phyloP scores from a whole-genome alignment of 2,329 filamentous ascomycete genomes.

The Nannizzia gypsea region DNA sequence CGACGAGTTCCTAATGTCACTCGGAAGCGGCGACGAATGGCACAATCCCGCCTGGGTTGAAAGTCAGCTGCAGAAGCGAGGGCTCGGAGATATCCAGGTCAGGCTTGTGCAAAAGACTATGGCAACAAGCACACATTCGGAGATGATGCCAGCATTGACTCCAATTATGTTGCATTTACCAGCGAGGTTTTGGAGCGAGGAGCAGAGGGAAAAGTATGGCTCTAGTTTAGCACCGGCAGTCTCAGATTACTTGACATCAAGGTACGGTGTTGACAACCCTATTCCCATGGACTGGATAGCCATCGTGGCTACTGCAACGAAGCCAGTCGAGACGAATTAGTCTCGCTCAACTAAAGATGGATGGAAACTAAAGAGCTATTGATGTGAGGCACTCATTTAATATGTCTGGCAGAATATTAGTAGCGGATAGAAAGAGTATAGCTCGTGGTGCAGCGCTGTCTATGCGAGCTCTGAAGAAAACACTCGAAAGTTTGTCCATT shows the following conservation, averaged over 20 bases:
- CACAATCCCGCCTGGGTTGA: conserved; percentile 6
- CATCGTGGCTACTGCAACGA: not conserved
- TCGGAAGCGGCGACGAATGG: conserved; percentile 8
- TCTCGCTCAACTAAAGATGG: too few species aligned
- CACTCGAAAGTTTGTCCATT: too few species aligned
- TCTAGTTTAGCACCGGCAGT: not conserved
- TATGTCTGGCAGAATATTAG: too few species aligned
- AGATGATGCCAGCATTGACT: not conserved
- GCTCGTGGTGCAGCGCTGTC: too few species aligned
- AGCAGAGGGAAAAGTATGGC: conserved; percentile 5
- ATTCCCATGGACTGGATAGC: conserved; percentile 9
- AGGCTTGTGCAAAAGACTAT: conserved; percentile 1
- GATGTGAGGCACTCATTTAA: too few species aligned
- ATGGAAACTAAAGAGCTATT: too few species aligned
- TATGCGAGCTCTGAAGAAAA: too few species aligned
- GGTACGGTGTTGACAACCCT: conserved; percentile 1
- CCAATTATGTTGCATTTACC: conserved; percentile 7
- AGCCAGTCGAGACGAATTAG: not conserved
- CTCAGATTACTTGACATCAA: conserved; percentile 1
- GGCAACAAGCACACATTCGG: conserved; percentile 5
- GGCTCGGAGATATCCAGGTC: conserved; percentile 4
- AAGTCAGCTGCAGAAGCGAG: conserved; percentile 1
- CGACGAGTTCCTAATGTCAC: conserved; percentile 6
- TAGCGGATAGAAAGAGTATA: too few species aligned
- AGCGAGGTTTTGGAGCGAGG: conserved; percentile 7